Evolutionary conservation across 1,284 basidiomycete genomes (phyloP), one percentile per base, ranked within the genome.

Genomic region (Ganoderma leucocontextum): DNA sequence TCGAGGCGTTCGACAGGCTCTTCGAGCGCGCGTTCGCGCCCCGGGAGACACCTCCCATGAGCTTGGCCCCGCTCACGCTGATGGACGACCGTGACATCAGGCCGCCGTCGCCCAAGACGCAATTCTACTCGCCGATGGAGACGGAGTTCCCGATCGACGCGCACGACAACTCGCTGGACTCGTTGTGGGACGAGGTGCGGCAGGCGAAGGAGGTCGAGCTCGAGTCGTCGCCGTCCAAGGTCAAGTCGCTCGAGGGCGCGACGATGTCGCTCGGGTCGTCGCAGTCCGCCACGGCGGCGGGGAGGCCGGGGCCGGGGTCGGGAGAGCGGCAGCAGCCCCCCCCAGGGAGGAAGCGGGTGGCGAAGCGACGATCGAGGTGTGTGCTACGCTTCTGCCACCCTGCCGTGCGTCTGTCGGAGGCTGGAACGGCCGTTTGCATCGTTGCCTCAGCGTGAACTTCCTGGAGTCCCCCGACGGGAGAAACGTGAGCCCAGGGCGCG

Each of bases 401-500:
- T 47, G 62, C 38, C 36, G 44, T 44, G 19, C 47, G 52, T 38
- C 38, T 42, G 44, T 63, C 39, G n/a, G 36, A 29, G 22, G 42
- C 60, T 52, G 59, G 42, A 53, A 63, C 53, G 63, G 55, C 38
- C 41, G 19, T 29, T n/a, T 41, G 29, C 63, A 12, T 52, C 64
- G 67, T 68, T 72, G 74, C 69, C 73, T 66, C 72, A 91, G 90
- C 73, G 87, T 88, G 68, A 86, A 84, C 72, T 88, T 91, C 76
- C 87, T 85, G 71, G 89, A 91, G 80, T 89, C 90, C 33, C 82
- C 83, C 66, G 91, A 91, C 72, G 89, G 90, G 61, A 84, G 84
- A 75, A 86, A 84, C 58, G 87, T 90, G 73, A 71, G 80, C 77
- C 63, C 59, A 41, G 80, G 38, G 58, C 58, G n/a, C 52, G 25